These are phyloP conservation scores for Alloteropsis semialata DNA, from an alignment of 176 grass and related monocot species.

Conservation along the genomic window DNA sequence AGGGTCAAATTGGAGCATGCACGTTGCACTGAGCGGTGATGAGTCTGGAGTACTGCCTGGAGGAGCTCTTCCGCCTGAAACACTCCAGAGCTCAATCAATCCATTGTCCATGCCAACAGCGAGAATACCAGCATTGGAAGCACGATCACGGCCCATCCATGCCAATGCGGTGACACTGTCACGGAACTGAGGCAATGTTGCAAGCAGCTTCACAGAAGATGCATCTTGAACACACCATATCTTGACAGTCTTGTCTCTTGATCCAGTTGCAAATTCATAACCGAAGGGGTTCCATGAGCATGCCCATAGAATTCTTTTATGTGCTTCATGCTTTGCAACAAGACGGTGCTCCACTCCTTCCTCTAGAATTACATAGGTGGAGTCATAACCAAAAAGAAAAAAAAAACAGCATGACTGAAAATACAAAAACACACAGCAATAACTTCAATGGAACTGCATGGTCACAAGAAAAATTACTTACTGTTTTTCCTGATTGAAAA, in stretches of 20 bases:
- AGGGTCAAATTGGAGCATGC: conserved; percentile 60
- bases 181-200: conserved; percentile 67
- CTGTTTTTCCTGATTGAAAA: conserved; percentile 63
- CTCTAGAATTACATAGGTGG: conserved; percentile 34
- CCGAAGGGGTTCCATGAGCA: conserved; percentile 90
- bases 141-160: conserved; percentile 59
- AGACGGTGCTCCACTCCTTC: conserved; percentile 52
- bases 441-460: conserved; percentile 9
- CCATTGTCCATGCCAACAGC: conserved; percentile 91
- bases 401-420: not conserved
- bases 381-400: not conserved
- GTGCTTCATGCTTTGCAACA: conserved; percentile 72
- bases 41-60: not conserved
- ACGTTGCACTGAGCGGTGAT: conserved; percentile 33
- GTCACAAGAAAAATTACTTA: conserved; percentile 25
- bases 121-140: conserved; percentile 56
- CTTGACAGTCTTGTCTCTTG: conserved; percentile 96
- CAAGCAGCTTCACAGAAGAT: conserved; percentile 65
- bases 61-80: conserved; percentile 38
- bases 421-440: not conserved
- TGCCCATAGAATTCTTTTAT: conserved; percentile 99
- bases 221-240: conserved; percentile 66
- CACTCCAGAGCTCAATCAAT: conserved; percentile 81
- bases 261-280: conserved; percentile 91
- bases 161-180: conserved; percentile 95